Base-by-base conservation (phyloP, 768 basidiomycete species). In the Pulveroboletus sp. region DNA sequence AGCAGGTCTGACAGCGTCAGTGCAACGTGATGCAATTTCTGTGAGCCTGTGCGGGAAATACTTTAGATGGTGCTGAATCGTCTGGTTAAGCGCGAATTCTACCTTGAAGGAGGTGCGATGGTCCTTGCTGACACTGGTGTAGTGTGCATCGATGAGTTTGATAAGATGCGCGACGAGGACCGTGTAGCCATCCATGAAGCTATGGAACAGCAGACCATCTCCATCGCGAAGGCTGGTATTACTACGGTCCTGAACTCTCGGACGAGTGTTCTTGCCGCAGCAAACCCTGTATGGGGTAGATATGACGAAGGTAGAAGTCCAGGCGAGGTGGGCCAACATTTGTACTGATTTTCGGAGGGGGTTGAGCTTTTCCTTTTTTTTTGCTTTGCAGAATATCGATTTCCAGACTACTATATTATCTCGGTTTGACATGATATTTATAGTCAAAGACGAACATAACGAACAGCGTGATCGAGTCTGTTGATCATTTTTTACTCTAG, bases 181-280 rank as follows among this genome's bases (percentile, higher is more conserved):
- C 84, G 96, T 48, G 96, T 98, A 5, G 96, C 96, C 0, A 98
- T 98, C 52, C 96, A 98, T 69, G 96, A 98, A 72, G 96, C 95
- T 13, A 99, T 99, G 96, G 96, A 99, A 63, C 96, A 99, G 64
- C 95, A 98, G 63, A 99, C 96, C 0, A 98, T 99, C 58, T 98
- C 96, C 2, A 97, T 99, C 56, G 95, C 95, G 15, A 98, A 99
- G 67, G 96, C 96, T 5, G 96, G 95, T 54, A 99, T 99, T 49
- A 97, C 96, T 0, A 99, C 95, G 2, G 92, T 97, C 6, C 72
- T 99, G 10, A 99, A 99, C 70, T 94, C 93, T 2, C 74, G 95
- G 35, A 97, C 96, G 0, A 93, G 90, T 54, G 95, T 98, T 4
- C 79, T 99, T 38, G 95, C 95, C 1, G 95, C 95, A 2, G 95